phyloP scores from a whole-genome alignment of 257 asterid genomes.

The Solanum tarijense region DNA sequence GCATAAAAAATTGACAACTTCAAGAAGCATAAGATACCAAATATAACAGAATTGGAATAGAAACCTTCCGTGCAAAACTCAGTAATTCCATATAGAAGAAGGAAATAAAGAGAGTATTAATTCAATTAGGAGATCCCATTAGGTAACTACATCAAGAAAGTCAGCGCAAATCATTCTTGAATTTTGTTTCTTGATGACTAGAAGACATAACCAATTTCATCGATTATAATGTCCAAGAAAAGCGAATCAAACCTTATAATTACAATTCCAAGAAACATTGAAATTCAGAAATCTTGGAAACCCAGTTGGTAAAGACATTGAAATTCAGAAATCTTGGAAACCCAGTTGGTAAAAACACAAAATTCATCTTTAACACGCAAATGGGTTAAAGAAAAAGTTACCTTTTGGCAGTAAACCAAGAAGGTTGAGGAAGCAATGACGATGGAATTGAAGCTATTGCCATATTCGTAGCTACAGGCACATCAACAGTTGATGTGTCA shows the following conservation, averaged over 20 bases:
- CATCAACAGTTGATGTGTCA: constrained; percentile 4
- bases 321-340: background rate
- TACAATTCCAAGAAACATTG: background rate
- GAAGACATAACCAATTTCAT: background rate
- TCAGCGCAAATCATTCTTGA: background rate
- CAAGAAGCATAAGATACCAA: background rate
- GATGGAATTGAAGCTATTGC: constrained; percentile 5
- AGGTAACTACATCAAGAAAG: background rate
- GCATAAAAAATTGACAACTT: background rate
- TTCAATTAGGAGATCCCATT: background rate
- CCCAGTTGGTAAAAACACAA: background rate
- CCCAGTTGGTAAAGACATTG: background rate
- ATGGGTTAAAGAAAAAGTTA: background rate
- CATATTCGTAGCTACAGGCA: background rate
- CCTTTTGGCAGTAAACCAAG: constrained; percentile 44
- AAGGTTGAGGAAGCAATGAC: constrained; percentile 16
- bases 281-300: background rate
- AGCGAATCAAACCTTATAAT: background rate
- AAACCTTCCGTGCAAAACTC: background rate
- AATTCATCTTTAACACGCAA: background rate
- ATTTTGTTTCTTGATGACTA: background rate
- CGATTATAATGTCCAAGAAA: background rate
- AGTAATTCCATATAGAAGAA: background rate
- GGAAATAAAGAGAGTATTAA: background rate
- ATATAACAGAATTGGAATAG: background rate